Evolutionary conservation across 2,329 filamentous ascomycete species (phyloP), one percentile per base, ranked within the genome.

Genomic region (Paecilomyces variotii): DNA sequence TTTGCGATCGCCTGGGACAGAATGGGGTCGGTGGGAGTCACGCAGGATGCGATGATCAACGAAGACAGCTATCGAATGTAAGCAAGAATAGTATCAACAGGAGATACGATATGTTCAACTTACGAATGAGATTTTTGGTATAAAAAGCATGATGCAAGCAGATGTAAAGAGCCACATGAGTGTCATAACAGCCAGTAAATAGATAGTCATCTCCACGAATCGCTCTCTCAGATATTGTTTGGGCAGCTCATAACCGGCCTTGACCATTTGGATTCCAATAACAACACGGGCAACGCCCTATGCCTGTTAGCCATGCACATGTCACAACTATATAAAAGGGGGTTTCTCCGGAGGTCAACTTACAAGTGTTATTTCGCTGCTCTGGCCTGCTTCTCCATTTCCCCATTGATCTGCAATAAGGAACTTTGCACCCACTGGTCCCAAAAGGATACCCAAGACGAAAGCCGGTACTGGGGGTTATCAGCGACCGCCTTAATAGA

Each of bases 1-100:
- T 86, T 86, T 19, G 84, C 84, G 14, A 86, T 78, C 27, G 83
- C 82, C 63, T 86, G 83, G 0, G 83, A 85, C 4, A 87, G 73
- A n/a, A 86, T 76, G 0, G 84, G 84, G 60, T 86, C 84, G 0
- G 84, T 87, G 58, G 79, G 84, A 2, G 84, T 85, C 10, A 86
- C 83, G 55, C 82, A 85, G 0, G 84, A 82, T 2, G 78, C 83
- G 60, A 87, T 83, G 24, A 83, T 82, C 49, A 87, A 71, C 1
- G 81, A 78, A 2, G 80, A 74, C 1, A 84, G 73, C 72, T 76
- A 34, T n/a, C n/a, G 4, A 24, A 58, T 25, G 26, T 30, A 2
- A 28, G 25, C 28, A 25, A 49, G 45, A 24, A 56, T 24, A 11
- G 35, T 12, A 14, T n/a, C 1, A 6, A 7, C 11, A n/a, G 7